phyloP scores from a whole-genome alignment of 163 green algal genomes.

The Prototheca wickerhamii region DNA sequence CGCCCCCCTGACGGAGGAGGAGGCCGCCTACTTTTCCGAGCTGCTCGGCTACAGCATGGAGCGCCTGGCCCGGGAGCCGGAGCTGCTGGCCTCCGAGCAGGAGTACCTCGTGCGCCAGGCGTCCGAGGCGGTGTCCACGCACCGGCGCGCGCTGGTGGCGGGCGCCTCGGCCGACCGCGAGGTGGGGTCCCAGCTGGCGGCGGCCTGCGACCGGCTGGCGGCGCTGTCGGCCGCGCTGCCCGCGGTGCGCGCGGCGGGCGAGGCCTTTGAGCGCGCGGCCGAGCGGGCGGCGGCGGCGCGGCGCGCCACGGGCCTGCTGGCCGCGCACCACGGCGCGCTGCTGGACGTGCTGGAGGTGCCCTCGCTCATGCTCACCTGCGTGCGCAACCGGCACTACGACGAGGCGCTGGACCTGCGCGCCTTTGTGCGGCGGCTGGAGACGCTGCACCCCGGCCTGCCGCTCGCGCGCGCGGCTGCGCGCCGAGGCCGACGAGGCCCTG shows the following conservation, averaged over 20 bases:
- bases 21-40: constrained; percentile 67
- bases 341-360: constrained; percentile 93
- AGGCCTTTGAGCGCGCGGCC: constrained; percentile 48
- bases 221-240: constrained; percentile 43
- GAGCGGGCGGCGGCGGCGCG: constrained; percentile 34
- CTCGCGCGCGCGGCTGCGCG: constrained; percentile 53
- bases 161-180: constrained; percentile 43
- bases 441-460: constrained; percentile 51
- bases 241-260: constrained; percentile 42
- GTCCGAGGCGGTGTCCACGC: constrained; percentile 30
- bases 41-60: constrained; percentile 75
- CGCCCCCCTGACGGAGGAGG: constrained; percentile 25
- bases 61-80: constrained; percentile 67
- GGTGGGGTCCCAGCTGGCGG: constrained; percentile 44
- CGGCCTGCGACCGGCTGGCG: constrained; percentile 10
- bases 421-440: constrained; percentile 49
- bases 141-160: constrained; percentile 61
- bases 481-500: constrained; percentile 37
- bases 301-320: constrained; percentile 32
- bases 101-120: constrained; percentile 46
- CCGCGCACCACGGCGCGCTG: constrained; percentile 38
- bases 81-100: constrained; percentile 65
- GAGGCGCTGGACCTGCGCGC: constrained; percentile 92
- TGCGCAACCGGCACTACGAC: constrained; percentile 90
- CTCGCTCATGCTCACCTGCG: constrained; percentile 92